These are phyloP conservation scores for Stemphylium vesicarium DNA, from an alignment of 2,329 filamentous ascomycete genomes.

Conservation along the genomic window DNA sequence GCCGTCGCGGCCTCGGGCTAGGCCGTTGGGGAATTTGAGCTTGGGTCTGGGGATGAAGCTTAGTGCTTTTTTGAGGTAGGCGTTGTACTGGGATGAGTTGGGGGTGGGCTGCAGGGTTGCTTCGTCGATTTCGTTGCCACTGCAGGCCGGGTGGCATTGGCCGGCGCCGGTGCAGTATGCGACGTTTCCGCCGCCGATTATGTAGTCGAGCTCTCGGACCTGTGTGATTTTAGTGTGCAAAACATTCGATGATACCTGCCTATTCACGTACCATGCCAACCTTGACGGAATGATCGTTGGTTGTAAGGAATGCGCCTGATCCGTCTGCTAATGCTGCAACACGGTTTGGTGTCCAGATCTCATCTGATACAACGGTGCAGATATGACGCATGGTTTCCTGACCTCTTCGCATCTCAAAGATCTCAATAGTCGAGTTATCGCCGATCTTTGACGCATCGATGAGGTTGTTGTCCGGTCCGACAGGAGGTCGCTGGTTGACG, in stretches of 20 bases:
- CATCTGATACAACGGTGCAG: slow-evolving; percentile 25
- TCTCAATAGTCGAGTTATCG: slow-evolving; percentile 35
- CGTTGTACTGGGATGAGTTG: slow-evolving; percentile 8
- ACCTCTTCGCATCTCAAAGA: slow-evolving; percentile 33
- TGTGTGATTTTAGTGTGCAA: no score
- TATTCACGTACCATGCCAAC: slow-evolving; percentile 33
- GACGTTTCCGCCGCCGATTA: slow-evolving; percentile 39
- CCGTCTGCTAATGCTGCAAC: slow-evolving; percentile 28
- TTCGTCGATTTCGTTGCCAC: slow-evolving; percentile 15
- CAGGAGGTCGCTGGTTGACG: slow-evolving; percentile 35
- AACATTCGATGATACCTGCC: no score
- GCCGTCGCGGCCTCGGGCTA: slow-evolving; percentile 29
- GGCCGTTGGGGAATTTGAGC: slow-evolving; percentile 41
- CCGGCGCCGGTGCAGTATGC: slow-evolving; percentile 29
- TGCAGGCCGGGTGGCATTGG: slow-evolving; percentile 25
- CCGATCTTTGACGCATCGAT: slow-evolving; percentile 31
- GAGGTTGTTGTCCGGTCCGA: slow-evolving; percentile 28
- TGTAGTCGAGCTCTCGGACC: slow-evolving; percentile 28
- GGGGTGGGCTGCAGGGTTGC: neutral
- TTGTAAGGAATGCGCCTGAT: slow-evolving; percentile 30
- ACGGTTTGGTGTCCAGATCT: slow-evolving; percentile 34
- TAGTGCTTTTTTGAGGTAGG: slow-evolving; percentile 6
- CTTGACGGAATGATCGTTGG: slow-evolving; percentile 38
- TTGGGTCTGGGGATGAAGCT: slow-evolving; percentile 19
- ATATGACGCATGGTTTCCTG: slow-evolving; percentile 32